phyloP scores from a whole-genome alignment of 768 basidiomycete species.

The Auriscalpium orientale region DNA sequence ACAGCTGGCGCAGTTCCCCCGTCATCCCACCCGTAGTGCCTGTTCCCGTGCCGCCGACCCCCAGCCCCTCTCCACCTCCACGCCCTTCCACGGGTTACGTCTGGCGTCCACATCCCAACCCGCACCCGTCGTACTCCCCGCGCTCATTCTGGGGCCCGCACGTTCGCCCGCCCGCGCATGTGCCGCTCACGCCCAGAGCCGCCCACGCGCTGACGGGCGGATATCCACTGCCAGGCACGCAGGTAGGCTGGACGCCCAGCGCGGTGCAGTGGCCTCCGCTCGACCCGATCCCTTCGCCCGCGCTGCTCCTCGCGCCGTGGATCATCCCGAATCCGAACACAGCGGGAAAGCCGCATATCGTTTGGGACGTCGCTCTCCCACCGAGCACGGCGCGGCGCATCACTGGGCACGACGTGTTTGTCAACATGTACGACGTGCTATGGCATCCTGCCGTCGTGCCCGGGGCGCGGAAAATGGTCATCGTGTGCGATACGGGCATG shows the following conservation, averaged over 20 bases:
- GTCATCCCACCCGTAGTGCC: too few relatives aligned
- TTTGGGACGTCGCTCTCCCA: slow-evolving; percentile 9
- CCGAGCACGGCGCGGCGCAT: slow-evolving; percentile 8
- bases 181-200: background rate
- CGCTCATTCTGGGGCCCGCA: background rate
- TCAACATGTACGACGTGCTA: slow-evolving; percentile 8
- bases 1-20: too few relatives aligned
- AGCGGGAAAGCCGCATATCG: slow-evolving; percentile 6
- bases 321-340: slow-evolving; percentile 6
- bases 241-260: slow-evolving; percentile 6
- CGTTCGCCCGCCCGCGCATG: background rate
- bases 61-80: too few relatives aligned
- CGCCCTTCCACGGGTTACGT: too few relatives aligned
- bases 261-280: slow-evolving; percentile 7
- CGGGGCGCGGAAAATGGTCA: background rate
- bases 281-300: background rate
- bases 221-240: background rate
- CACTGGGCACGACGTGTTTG: slow-evolving; percentile 9
- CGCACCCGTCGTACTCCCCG: background rate
- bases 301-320: slow-evolving; percentile 12
- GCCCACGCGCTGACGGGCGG: background rate
- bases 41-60: too few relatives aligned
- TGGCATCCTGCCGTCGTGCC: slow-evolving; percentile 4
- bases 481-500: slow-evolving; percentile 3
- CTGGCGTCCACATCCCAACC: too few relatives aligned